Evolutionary conservation across 2,329 filamentous ascomycete species (phyloP).

Genomic region (Fusarium drepaniforme): DNA sequence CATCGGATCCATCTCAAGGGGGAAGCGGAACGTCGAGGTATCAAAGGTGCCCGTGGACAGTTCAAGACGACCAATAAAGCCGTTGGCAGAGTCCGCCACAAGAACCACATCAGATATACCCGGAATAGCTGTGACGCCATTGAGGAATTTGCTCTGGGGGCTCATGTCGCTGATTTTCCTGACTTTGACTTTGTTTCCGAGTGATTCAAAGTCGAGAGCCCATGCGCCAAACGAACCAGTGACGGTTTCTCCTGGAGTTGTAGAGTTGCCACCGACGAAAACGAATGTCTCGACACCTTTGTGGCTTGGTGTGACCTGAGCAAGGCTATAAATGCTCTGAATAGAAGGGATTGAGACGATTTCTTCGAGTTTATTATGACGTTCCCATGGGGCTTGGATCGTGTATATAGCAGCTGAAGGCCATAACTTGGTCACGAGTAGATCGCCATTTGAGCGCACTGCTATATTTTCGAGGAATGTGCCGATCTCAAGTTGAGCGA

Average conservation of each 20-base stretch:
- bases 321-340: constrained; percentile 30
- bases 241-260: constrained; percentile 1
- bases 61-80: constrained; percentile 16
- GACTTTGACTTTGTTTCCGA: not conserved
- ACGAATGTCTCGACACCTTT: constrained; percentile 18
- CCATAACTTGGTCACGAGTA: constrained; percentile 25
- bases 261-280: constrained; percentile 32
- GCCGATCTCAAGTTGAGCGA: constrained; percentile 24
- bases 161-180: constrained; percentile 28
- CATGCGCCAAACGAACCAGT: constrained; percentile 26
- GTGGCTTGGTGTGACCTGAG: constrained; percentile 1
- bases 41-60: constrained; percentile 10
- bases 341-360: constrained; percentile 30
- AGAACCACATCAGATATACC: constrained; percentile 7
- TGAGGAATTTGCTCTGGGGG: constrained; percentile 15
- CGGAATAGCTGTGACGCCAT: constrained; percentile 21
- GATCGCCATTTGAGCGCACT: constrained; percentile 28
- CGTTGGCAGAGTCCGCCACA: constrained; percentile 14
- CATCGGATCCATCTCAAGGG: constrained; percentile 14
- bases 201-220: constrained; percentile 12
- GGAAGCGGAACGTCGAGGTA: constrained; percentile 18
- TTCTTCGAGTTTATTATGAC: constrained; percentile 8
- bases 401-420: constrained; percentile 29
- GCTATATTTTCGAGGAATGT: constrained; percentile 38
- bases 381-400: constrained; percentile 11